These are phyloP conservation scores for Oryza glaberrima DNA, from an alignment of 176 grass and related monocot species.

Conservation along the genomic window DNA sequence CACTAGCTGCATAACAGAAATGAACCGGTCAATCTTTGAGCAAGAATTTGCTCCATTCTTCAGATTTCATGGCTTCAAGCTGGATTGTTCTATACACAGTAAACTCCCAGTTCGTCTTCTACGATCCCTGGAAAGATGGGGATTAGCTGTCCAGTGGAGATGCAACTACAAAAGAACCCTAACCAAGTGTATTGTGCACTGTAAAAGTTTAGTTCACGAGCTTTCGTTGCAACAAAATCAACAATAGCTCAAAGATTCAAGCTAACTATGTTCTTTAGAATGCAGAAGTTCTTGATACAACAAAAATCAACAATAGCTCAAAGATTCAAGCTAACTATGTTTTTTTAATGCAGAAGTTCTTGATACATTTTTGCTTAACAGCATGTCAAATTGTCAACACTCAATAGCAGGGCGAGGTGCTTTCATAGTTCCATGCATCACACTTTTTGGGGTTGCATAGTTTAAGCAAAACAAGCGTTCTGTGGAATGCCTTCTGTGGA, in stretches of 20 bases:
- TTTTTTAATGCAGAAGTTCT: neutral
- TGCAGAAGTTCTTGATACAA: neutral
- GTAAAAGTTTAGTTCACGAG: constrained; percentile 49
- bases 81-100: constrained; percentile 41
- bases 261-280: neutral
- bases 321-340: neutral
- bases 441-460: neutral
- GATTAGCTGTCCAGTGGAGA: constrained; percentile 83
- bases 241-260: constrained; percentile 13
- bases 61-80: constrained; percentile 41
- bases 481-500: neutral
- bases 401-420: neutral
- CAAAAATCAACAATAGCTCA: constrained; percentile 38
- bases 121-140: constrained; percentile 75
- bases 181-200: constrained; percentile 64
- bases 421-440: neutral
- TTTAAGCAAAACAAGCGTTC: neutral
- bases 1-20: constrained; percentile 37
- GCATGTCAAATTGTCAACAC: too few species aligned
- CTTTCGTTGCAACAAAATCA: constrained; percentile 49
- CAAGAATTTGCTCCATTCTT: constrained; percentile 56
- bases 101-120: constrained; percentile 42
- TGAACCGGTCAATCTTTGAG: constrained; percentile 29
- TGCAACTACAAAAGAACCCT: constrained; percentile 70
- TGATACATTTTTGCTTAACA: neutral